Evolutionary conservation across 169 alveolate genomes (phyloP).

Genomic region (Plasmodium sp.): DNA sequence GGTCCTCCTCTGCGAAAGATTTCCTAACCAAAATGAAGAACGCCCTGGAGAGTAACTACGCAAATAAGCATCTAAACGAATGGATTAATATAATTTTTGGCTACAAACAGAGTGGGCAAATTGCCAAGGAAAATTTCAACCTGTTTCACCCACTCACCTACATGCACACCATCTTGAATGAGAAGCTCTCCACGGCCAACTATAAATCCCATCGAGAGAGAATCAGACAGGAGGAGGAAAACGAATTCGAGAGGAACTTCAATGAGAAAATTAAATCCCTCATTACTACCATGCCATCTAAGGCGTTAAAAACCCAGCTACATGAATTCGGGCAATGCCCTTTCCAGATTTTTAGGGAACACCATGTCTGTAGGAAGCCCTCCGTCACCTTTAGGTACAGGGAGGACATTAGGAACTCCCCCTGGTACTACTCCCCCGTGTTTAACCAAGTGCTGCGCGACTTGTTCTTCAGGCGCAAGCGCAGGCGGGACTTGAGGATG

Average conservation of each 20-base stretch:
- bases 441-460: constrained; percentile 5
- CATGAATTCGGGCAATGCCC: constrained; percentile 95
- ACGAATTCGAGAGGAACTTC: constrained; percentile 49
- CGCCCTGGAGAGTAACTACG: constrained; percentile 96
- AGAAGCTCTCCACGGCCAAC: constrained; percentile 26
- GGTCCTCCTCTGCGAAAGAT: constrained; percentile 86
- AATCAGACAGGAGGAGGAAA: constrained; percentile 37
- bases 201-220: constrained; percentile 29
- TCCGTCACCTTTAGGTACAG: background rate
- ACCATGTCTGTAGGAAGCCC: constrained; percentile 82
- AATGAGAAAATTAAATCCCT: constrained; percentile 76
- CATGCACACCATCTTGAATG: constrained; percentile 78
- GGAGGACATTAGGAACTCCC: constrained; percentile 7
- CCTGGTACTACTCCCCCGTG: constrained; percentile 58
- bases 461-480: background rate
- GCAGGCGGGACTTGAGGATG: background rate
- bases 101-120: constrained; percentile 86
- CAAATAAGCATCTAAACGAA: constrained; percentile 91
- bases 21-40: constrained; percentile 87
- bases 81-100: constrained; percentile 99
- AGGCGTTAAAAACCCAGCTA: constrained; percentile 88
- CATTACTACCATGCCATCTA: constrained; percentile 82
- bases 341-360: constrained; percentile 85
- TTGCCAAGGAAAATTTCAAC: constrained; percentile 82
- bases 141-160: constrained; percentile 93